Conservation (phyloP, 306 rosid genomes). For the Quercus variabilis region DNA sequence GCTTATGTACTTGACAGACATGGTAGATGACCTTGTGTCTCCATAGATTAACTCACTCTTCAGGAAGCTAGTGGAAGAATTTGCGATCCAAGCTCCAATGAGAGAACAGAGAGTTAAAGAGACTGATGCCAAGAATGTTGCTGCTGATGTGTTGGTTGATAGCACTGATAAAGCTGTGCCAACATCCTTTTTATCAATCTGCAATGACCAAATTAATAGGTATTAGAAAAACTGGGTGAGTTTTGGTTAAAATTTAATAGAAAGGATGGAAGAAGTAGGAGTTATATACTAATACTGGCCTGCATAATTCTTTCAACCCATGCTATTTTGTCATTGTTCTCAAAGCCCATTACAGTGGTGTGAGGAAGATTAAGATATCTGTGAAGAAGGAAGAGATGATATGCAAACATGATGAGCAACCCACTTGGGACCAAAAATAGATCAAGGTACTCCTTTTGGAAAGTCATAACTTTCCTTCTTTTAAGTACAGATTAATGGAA, state of each 20-base stretch:
- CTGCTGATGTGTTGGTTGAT: conserved; percentile 57
- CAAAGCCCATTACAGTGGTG: conserved; percentile 70
- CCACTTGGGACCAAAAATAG: conserved; percentile 68
- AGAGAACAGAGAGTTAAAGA: conserved; percentile 65
- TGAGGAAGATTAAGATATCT: conserved; percentile 59
- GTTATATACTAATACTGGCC: conserved; percentile 28
- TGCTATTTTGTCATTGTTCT: conserved; percentile 61
- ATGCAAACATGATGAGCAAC: conserved; percentile 59
- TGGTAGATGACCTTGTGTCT: conserved; percentile 39
- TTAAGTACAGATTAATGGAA: not conserved
- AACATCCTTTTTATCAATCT: conserved; percentile 46
- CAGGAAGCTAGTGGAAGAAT: conserved; percentile 31
- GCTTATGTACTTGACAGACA: conserved; percentile 60
- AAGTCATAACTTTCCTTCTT: conserved; percentile 29
- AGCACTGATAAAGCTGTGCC: conserved; percentile 45
- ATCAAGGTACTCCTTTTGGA: conserved; percentile 62
- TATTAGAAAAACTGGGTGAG: not conserved
- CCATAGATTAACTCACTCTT: conserved; percentile 54
- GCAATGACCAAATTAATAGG: not conserved
- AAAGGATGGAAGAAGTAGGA: not conserved
- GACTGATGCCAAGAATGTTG: conserved; percentile 56
- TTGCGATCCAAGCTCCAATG: conserved; percentile 76
- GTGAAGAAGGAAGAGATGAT: conserved; percentile 62
- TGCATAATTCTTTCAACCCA: conserved; percentile 79
- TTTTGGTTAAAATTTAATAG: not conserved